A percentile compares a stretch with the other conserved stretches of the same genome.
Evolutionary conservation across 192 early-diverging fungal genomes (phyloP).

Genomic region (Chytriomyces sp.): DNA sequence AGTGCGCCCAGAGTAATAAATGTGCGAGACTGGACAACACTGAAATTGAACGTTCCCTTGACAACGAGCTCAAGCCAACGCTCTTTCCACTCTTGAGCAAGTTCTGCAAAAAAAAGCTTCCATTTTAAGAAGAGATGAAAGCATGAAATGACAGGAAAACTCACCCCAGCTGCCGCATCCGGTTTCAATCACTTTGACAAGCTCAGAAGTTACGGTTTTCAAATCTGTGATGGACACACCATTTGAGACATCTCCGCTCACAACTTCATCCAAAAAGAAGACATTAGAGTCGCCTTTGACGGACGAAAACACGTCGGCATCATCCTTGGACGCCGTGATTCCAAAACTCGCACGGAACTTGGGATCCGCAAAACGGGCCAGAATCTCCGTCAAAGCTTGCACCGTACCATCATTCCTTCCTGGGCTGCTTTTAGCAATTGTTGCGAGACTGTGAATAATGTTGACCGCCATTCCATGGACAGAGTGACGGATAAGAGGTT

Average conservation of each 20-base stretch:
- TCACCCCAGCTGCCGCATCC: conserved; percentile 72
- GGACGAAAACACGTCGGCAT: conserved; percentile 23
- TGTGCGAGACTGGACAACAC: conserved; percentile 91
- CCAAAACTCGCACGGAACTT: conserved; percentile 85
- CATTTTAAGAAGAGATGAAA: background rate
- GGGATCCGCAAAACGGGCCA: conserved; percentile 70
- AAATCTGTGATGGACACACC: conserved; percentile 45
- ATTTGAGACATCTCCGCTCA: conserved; percentile 32
- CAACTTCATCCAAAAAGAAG: conserved; percentile 25
- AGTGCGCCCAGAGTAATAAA: conserved; percentile 90
- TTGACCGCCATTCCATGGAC: conserved; percentile 95
- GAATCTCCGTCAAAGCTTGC: conserved; percentile 46
- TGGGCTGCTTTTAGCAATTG: conserved; percentile 39
- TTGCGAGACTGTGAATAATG: conserved; percentile 82
- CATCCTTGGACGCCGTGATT: conserved; percentile 41
- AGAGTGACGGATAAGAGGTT: conserved; percentile 82
- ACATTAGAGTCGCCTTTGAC: conserved; percentile 24
- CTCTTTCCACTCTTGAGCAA: conserved; percentile 82
- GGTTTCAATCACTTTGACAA: conserved; percentile 66
- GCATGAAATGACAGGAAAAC: background rate
- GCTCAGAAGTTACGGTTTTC: conserved; percentile 62
- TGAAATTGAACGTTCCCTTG: conserved; percentile 91
- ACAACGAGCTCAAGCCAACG: conserved; percentile 92
- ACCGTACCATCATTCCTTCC: conserved; percentile 61
- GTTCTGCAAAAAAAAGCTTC: conserved; percentile 59